Evolutionary conservation across 768 basidiomycete genomes (phyloP), one percentile per base, ranked within the genome.

Genomic region (Calocybe gangraenosa): DNA sequence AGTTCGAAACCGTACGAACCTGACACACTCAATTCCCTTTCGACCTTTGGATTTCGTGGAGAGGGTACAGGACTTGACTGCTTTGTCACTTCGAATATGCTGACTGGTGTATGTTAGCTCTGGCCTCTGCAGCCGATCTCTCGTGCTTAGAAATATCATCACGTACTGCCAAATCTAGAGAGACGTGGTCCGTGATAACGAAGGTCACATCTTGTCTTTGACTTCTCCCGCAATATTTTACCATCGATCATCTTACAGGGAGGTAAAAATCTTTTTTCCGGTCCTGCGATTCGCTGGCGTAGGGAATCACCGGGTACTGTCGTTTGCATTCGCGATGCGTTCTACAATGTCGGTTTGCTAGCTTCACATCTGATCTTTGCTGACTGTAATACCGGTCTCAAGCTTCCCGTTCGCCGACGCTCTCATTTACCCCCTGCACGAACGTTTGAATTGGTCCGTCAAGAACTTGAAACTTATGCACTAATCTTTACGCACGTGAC

Each of bases 1-100:
- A 84, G 86, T 3, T 91, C 88, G 3, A 92, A 92, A 63, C 70
- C 73, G 18, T 82, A 84, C 59, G 64, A 66, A 1, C 61, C 68
- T 31, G 68, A 71, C 39, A 71, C 76, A 1, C 58, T 84, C 42
- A 73, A 74, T 44, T 64, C 73, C 3, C 54, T 75, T 32, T 72
- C 75, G 11, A 85, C 86, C 2, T 94, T 92, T 66, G 93, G 94
- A 0, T 95, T 92, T 66, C 80, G 94, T 54, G 93, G 94, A 30
- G 94, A 97, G 86, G 92, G 93, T 89, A 55, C 14, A 50, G 48
- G 18, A 17, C 19, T 10, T n/a, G 17, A 38, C 31, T 15, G 17
- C 35, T 7, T 25, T n/a, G 11, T 14, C 13, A 13, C 19, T 17
- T 28, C 5, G 15, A 34, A 17, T 17, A 3, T 21, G 20, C 7